phyloP scores from a whole-genome alignment of 2,329 filamentous ascomycete genomes.

The Trichoderma oligosporum region DNA sequence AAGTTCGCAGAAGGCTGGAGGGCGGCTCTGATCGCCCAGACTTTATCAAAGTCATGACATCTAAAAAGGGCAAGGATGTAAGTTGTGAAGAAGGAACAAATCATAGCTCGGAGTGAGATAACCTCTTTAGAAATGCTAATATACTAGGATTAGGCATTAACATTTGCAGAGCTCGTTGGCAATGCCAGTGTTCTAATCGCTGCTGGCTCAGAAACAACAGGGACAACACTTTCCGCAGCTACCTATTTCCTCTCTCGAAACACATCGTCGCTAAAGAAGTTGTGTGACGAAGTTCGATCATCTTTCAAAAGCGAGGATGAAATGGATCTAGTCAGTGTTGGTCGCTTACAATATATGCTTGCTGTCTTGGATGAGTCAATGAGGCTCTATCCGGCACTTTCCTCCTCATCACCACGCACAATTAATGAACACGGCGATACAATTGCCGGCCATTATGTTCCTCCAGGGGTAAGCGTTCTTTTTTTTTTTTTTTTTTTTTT shows the following conservation, averaged over 20 bases:
- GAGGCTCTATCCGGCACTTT: slow-evolving; percentile 44
- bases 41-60: slow-evolving; percentile 10
- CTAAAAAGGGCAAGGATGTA: slow-evolving; percentile 2
- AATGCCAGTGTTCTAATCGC: slow-evolving; percentile 24
- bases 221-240: slow-evolving; percentile 28
- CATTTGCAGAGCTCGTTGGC: slow-evolving; percentile 18
- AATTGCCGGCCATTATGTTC: slow-evolving; percentile 32
- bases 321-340: slow-evolving; percentile 20
- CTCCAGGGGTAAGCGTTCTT: slow-evolving; percentile 30
- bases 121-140: background rate
- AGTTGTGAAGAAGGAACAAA: background rate
- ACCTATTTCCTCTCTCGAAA: slow-evolving; percentile 31
- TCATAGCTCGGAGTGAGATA: too few species aligned
- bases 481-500: background rate
- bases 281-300: slow-evolving; percentile 34
- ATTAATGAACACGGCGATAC: slow-evolving; percentile 29
- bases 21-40: slow-evolving; percentile 2
- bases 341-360: slow-evolving; percentile 40
- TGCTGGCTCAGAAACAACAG: slow-evolving; percentile 34
- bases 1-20: background rate
- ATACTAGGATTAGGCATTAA: background rate
- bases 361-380: slow-evolving; percentile 49
- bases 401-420: slow-evolving; percentile 35
- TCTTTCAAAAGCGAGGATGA: slow-evolving; percentile 19
- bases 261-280: slow-evolving; percentile 28